Base-by-base conservation (phyloP, 2,329 filamentous ascomycete genomes). In the Exophiala mesophila region DNA sequence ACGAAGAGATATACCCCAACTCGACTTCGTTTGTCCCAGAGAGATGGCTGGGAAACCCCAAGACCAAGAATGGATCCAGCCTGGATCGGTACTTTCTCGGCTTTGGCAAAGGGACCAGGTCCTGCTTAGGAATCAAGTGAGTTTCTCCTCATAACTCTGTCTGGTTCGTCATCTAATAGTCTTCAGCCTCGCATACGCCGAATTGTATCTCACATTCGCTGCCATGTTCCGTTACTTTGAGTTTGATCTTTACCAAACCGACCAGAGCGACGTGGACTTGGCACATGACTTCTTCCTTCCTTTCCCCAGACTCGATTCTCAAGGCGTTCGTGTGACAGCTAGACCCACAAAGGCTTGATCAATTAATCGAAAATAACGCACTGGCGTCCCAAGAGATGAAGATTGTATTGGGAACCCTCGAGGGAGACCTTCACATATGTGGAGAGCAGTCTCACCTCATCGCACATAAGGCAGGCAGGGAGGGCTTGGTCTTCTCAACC, bases 101-200 rank as follows among this genome's bases (percentile, higher is more conserved):
- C 0, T 70, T 70, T 41, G 58, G 57, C 24, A 61, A 59, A 26
- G 70, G 71, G 0, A 64, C 61, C 2, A 55, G 71, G 13, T 64
- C 65, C 54, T 74, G 71, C 44, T 58, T 69, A 6, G 71, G 71
- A 12, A 67, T 67, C 24, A 67, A 72, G 32, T 34, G 18, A 17
- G 32, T 34, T 9, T 34, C 18, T 34, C 29, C 6, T 6, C 29
- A 4, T 34, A 6, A n/a, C 3, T 19, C 12, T 4, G n/a, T 8
- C 2, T 24, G 24, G 36, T 2, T 23, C 12, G 21, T 36, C 7
- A 10, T 26, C 23, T 26, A 6, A 7, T 26, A 26, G 12, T 8
- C 17, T 36, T 13, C 7, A 46, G 38, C 18, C 23, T 46, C n/a
- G 62, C 62, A 1, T 55, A 56, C 18, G 55, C 61, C 2, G 61